Conservation (phyloP, 139 green algal species). For the Pycnococcus provasolii region DNA sequence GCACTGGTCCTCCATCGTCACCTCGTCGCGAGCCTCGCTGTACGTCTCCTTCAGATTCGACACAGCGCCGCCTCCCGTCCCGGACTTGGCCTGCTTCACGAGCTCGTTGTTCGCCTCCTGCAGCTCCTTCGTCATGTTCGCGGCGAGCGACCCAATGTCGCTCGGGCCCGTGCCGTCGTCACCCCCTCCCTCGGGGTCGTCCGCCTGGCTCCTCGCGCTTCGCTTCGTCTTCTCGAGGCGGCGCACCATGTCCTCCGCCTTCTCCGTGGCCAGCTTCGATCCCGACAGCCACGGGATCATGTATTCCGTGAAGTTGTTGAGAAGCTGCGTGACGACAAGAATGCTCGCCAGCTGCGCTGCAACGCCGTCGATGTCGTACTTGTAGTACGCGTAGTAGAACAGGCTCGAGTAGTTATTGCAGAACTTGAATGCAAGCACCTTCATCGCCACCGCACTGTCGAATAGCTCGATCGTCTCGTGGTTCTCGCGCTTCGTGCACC, state of each 20-base stretch:
- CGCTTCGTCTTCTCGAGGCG: background rate
- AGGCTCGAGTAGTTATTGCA: conserved; percentile 18
- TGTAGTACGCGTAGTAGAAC: conserved; percentile 32
- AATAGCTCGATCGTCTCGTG: conserved; percentile 12
- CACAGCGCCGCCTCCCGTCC: background rate
- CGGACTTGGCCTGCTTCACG: too few relatives aligned
- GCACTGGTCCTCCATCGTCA: background rate
- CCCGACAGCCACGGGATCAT: background rate
- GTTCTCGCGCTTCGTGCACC: conserved; percentile 17
- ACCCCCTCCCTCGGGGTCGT: background rate
- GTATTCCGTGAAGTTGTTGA: background rate
- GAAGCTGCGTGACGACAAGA: conserved; percentile 11
- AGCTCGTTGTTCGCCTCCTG: background rate
- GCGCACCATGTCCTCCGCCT: background rate
- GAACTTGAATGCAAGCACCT: conserved; percentile 5
- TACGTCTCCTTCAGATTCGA: conserved; percentile 1
- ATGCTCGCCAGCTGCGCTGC: conserved; percentile 24
- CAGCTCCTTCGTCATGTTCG: background rate
- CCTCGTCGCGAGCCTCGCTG: conserved; percentile 3
- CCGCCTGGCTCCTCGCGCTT: background rate
- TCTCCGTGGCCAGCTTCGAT: background rate
- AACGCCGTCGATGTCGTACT: conserved; percentile 21
- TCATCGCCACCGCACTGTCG: conserved; percentile 14
- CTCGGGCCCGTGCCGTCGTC: background rate
- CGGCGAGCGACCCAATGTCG: background rate